Base-by-base conservation (phyloP, 176 grass and related monocot species). In the Saccharum spontaneum region DNA sequence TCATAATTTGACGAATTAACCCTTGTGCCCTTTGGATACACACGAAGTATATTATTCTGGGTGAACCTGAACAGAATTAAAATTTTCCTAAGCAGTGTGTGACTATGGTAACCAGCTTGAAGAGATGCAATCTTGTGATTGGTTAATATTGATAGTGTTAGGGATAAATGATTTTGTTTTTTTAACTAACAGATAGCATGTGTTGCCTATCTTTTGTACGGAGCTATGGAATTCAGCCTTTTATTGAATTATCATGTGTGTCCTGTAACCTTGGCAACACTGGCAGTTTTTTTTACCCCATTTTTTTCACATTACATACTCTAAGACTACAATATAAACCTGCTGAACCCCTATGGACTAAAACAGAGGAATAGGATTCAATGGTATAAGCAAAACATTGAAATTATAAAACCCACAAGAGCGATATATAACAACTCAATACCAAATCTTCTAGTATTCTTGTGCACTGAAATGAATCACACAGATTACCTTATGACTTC, bases 1-100 rank as follows among this genome's bases (percentile, higher is more conserved):
- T 92, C 89, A 48, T 95, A 98, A 79, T 98, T 98, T 20, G 97
- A 90, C 83, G 97, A 98, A 73, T 69, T 92, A 78, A 98, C 85
- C 43, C 97, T 87, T 36, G 93, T 92, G 69, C 93, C 97, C 81
- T 95, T 98, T 4, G 97, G 97, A 72, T 92, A 98, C 70, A 98
- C 81, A 76, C 97, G 87, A 9, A 98, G 71, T 79, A 98, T 75
- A 82, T 98, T 98, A 26, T 83, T 94, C 85, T 94, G 91, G 36
- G 97, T 98, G 80, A 98, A 98, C 91, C 97, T 98, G 52, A 80
- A 83, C 76, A 16, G 17, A 14, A 76, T 64, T 75, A 24, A 82
- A 88, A 45, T 23, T 10, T 23, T 7, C 14, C 64, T 79, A 18
- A 86, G 49, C 54, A 82, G 11, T 24, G 10, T 26, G 13, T 14